Evolutionary conservation across 1,284 basidiomycete genomes (phyloP).

Genomic region (Rhodotorula sp.): DNA sequence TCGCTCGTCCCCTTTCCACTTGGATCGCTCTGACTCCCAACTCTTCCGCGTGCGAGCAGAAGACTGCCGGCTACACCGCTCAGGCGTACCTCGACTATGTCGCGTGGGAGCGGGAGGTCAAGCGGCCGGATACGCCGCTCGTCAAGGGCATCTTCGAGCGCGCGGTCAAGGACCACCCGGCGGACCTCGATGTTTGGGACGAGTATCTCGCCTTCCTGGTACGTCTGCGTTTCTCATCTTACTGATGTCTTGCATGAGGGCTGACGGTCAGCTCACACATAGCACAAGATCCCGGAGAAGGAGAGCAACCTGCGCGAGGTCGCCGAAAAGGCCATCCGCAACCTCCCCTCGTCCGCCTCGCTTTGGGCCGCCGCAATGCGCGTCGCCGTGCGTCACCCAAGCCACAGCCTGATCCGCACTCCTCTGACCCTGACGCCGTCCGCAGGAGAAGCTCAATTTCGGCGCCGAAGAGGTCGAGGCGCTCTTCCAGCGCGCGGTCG

Average conservation of each 20-base stretch:
- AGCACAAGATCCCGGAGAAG: slow-evolving; percentile 19
- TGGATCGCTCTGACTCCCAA: too few relatives aligned
- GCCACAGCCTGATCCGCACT: too few relatives aligned
- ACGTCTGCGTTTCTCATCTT: background rate
- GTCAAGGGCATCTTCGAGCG: slow-evolving; percentile 71
- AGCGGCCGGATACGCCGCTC: slow-evolving; percentile 65
- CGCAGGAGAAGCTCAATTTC: slow-evolving; percentile 32
- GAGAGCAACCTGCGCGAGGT: slow-evolving; percentile 15
- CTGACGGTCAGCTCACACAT: background rate
- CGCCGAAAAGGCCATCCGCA: slow-evolving; percentile 60
- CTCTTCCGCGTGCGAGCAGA: background rate
- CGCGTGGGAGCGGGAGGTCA: slow-evolving; percentile 63
- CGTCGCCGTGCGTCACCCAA: slow-evolving; percentile 8
- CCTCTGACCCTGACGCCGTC: too few relatives aligned
- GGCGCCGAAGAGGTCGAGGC: slow-evolving; percentile 27
- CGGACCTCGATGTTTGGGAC: slow-evolving; percentile 34
- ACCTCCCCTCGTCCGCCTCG: slow-evolving; percentile 67
- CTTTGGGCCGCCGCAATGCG: slow-evolving; percentile 73
- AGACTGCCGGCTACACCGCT: slow-evolving; percentile 7
- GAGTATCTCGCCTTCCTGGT: slow-evolving; percentile 34
- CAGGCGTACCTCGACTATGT: slow-evolving; percentile 65
- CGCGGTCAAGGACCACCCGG: slow-evolving; percentile 56
- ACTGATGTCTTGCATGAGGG: background rate
- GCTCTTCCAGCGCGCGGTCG: slow-evolving; percentile 29
- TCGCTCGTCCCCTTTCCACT: too few relatives aligned